Base-by-base conservation (phyloP, 768 basidiomycete species). In the Psilocybe tampanensis region DNA sequence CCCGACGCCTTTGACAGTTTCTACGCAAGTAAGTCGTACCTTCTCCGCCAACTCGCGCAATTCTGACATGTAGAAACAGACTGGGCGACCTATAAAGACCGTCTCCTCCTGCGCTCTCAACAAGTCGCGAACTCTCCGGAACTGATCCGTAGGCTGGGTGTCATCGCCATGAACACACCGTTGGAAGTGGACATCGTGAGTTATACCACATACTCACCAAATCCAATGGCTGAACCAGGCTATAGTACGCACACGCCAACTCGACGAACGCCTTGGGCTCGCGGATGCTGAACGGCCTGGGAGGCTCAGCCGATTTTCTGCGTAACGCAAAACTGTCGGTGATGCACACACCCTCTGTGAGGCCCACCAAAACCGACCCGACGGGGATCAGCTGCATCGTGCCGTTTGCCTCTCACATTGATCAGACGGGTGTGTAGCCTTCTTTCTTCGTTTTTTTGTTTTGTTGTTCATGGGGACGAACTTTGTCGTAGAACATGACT, bases 91-190 rank as follows among this genome's bases (percentile, higher is more conserved):
- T 81, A 81, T 65, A 78, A 79, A 54, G 74, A 80, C 59, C 67
- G 79, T 0, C 74, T 81, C 0, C 69, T 81, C 15, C 72, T 81
- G 6, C 77, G 79, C 17, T 80, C 79, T 1, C 80, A 81, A 51
- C 80, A 81, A 63, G 79, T 81, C 3, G 79, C 79, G 51, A 81
- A 81, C 61, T 75, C 80, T 1, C 79, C 80, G 1, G 80, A 81
- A 62, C 69, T 81, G 44, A 80, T 81, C 55, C 68, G 80, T 12
- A 69, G 80, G 1, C 69, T 81, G 13, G 80, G 80, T 52, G 66
- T 80, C 47, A 81, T 81, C 33, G 80, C 80, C 8, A 81, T 81
- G 80, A 81, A 81, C 58, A 80, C 80, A 0, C 79, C 80, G 0
- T 66, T 81, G 9, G 80, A 81, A 62, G 79, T 81, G 8, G 80